Percentiles rank a stretch among this genome's conserved stretches.
These are phyloP conservation scores for Calvatia gigantea DNA, from an alignment of 768 basidiomycete genomes.

Conservation along the genomic window DNA sequence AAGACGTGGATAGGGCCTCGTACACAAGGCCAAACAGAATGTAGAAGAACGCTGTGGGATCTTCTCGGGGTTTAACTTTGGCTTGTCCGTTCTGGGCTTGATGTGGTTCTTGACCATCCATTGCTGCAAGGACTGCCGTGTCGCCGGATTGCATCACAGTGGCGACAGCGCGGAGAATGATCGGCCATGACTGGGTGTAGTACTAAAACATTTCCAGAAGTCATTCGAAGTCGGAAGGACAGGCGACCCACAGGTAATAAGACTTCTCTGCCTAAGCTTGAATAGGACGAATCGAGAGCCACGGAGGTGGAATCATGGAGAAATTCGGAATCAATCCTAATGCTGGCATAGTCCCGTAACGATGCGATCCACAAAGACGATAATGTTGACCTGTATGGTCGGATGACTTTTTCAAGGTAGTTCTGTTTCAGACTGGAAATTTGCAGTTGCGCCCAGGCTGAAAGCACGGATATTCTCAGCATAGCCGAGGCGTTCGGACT, in stretches of 20 bases:
- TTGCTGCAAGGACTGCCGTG: conserved; percentile 66
- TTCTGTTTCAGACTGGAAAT: conserved; percentile 68
- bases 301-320: conserved; percentile 72
- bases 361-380: conserved; percentile 86
- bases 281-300: conserved; percentile 77
- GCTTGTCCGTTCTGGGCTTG: conserved; percentile 21
- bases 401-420: conserved; percentile 79
- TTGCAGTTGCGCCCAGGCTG: conserved; percentile 94
- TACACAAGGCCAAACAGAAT: conserved; percentile 92
- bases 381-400: conserved; percentile 72
- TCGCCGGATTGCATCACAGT: conserved; percentile 72
- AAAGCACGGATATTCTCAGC: conserved; percentile 87
- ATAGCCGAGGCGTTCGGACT: conserved; percentile 95
- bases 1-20: conserved; percentile 72
- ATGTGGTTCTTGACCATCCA: conserved; percentile 67
- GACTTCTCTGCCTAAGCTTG: conserved; percentile 87
- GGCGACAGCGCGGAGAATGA: conserved; percentile 83
- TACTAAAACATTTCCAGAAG: conserved; percentile 51
- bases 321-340: conserved; percentile 86
- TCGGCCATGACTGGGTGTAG: conserved; percentile 78
- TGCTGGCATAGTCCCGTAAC: conserved; percentile 88
- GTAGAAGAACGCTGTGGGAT: conserved; percentile 78
- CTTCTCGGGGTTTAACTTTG: conserved; percentile 41
- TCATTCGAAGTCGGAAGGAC: neutral
- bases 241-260: conserved; percentile 74